Evolutionary conservation across 441 rosid species (phyloP).

Genomic region (Pelargonium myrrhifolium): DNA sequence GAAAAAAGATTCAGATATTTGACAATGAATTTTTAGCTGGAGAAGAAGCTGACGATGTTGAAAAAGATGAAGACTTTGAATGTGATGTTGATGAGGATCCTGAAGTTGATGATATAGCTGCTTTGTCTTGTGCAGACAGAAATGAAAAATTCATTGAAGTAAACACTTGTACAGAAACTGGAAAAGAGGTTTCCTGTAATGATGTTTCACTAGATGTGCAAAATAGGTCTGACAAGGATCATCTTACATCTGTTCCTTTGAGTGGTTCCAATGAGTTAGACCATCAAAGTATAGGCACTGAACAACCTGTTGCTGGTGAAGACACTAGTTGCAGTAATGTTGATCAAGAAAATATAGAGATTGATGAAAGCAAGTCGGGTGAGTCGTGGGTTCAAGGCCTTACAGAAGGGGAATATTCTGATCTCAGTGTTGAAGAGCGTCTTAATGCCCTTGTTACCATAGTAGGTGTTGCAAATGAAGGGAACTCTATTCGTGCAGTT

Average conservation of each 20-base stretch:
- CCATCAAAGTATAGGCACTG: slow-evolving; percentile 25
- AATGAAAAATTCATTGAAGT: slow-evolving; percentile 21
- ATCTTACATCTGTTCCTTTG: slow-evolving; percentile 27
- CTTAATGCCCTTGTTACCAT: slow-evolving; percentile 67
- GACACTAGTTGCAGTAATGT: slow-evolving; percentile 21
- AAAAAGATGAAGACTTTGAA: slow-evolving; percentile 57
- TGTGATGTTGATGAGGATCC: slow-evolving; percentile 58
- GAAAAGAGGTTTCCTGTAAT: background rate
- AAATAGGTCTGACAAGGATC: background rate
- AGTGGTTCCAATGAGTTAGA: slow-evolving; percentile 25
- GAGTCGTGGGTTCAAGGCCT: slow-evolving; percentile 83
- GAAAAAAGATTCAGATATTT: slow-evolving; percentile 55
- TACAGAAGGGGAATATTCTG: slow-evolving; percentile 68
- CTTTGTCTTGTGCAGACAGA: slow-evolving; percentile 38
- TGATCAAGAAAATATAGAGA: slow-evolving; percentile 44
- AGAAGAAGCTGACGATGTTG: slow-evolving; percentile 53
- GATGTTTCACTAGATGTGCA: background rate
- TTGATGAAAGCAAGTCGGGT: slow-evolving; percentile 65
- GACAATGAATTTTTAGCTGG: slow-evolving; percentile 60
- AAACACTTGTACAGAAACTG: slow-evolving; percentile 31
- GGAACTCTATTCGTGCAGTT: slow-evolving; percentile 51
- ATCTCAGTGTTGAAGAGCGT: slow-evolving; percentile 69
- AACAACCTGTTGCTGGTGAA: slow-evolving; percentile 30
- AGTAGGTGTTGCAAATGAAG: slow-evolving; percentile 65
- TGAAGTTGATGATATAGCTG: slow-evolving; percentile 66